phyloP scores from a whole-genome alignment of 2,329 filamentous ascomycete genomes.

The Pezicula rhizophila region DNA sequence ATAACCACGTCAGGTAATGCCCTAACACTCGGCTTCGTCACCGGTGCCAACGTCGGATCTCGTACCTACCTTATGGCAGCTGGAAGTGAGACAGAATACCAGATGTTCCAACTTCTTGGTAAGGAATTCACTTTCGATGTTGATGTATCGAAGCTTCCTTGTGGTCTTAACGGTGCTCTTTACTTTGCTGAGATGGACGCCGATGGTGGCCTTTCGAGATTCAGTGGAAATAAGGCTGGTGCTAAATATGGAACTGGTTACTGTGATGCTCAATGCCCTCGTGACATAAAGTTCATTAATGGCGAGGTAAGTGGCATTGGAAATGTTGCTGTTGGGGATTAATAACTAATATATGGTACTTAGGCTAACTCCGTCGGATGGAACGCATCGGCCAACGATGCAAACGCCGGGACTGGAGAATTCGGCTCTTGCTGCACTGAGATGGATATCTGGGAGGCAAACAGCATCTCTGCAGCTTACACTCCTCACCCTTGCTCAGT shows the following conservation, averaged over 20 bases:
- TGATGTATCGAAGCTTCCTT: constrained; percentile 62
- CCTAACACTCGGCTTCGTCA: constrained; percentile 53
- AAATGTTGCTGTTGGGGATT: background rate
- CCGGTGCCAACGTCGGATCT: constrained; percentile 46
- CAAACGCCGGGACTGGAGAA: constrained; percentile 45
- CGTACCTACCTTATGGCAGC: constrained; percentile 61
- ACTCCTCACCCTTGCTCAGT: constrained; percentile 53
- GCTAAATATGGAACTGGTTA: constrained; percentile 58
- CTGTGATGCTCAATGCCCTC: constrained; percentile 54
- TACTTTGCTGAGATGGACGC: constrained; percentile 61
- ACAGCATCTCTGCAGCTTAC: constrained; percentile 49
- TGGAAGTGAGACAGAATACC: constrained; percentile 48
- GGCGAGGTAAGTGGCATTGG: constrained; percentile 33
- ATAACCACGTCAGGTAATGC: constrained; percentile 47
- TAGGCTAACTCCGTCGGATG: constrained; percentile 51
- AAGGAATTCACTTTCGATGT: constrained; percentile 71
- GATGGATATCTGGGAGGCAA: constrained; percentile 65
- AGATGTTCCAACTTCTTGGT: constrained; percentile 59
- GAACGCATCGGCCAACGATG: constrained; percentile 39
- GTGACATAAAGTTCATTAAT: constrained; percentile 48
- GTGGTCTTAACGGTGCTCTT: constrained; percentile 67
- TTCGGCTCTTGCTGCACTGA: constrained; percentile 61
- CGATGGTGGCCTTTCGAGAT: constrained; percentile 51
- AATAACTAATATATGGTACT: constrained; percentile 7
- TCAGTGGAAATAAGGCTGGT: constrained; percentile 48